Percentiles rank a stretch among this genome's conserved stretches.
Conservation (phyloP, 495 filamentous ascomycete genomes). For the Penicillium subrubescens region DNA sequence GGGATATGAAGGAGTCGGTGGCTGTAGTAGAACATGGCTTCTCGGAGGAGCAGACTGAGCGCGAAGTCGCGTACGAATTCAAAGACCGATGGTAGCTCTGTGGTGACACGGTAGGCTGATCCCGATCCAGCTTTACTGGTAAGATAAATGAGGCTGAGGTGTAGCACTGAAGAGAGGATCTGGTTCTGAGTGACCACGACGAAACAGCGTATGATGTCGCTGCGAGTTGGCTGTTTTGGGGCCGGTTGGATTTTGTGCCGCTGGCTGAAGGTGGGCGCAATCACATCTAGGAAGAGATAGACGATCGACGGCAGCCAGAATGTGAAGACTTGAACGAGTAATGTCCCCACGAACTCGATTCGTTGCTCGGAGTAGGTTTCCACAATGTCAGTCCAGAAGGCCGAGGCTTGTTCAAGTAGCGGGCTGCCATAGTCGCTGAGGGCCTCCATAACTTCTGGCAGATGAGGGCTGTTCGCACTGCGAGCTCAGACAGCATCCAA, state of each 20-base stretch:
- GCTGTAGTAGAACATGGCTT: conserved; percentile 58
- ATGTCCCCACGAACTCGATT: conserved; percentile 49
- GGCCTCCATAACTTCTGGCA: conserved; percentile 2
- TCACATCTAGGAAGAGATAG: conserved; percentile 45
- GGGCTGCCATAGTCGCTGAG: not conserved
- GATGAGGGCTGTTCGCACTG: not conserved
- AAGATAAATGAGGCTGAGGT: conserved; percentile 33
- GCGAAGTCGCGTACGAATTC: conserved; percentile 46
- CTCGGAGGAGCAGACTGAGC: conserved; percentile 49
- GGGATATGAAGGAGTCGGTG: conserved; percentile 58
- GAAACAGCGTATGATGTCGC: conserved; percentile 49
- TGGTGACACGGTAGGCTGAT: conserved; percentile 37
- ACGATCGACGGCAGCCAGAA: conserved; percentile 54
- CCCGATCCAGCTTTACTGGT: conserved; percentile 17
- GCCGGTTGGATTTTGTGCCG: conserved; percentile 59
- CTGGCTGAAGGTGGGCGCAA: conserved; percentile 49
- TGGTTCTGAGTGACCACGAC: conserved; percentile 50
- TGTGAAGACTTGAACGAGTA: conserved; percentile 46
- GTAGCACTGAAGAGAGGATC: conserved; percentile 39
- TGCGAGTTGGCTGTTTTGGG: conserved; percentile 48
- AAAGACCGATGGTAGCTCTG: conserved; percentile 31
- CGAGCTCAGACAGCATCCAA: not conserved
- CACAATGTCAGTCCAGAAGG: conserved; percentile 33
- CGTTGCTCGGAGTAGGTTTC: conserved; percentile 28
- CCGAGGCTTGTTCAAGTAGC: not conserved